Base-by-base conservation (phyloP, 164 flowering plant species). In the Akebia trifoliata region DNA sequence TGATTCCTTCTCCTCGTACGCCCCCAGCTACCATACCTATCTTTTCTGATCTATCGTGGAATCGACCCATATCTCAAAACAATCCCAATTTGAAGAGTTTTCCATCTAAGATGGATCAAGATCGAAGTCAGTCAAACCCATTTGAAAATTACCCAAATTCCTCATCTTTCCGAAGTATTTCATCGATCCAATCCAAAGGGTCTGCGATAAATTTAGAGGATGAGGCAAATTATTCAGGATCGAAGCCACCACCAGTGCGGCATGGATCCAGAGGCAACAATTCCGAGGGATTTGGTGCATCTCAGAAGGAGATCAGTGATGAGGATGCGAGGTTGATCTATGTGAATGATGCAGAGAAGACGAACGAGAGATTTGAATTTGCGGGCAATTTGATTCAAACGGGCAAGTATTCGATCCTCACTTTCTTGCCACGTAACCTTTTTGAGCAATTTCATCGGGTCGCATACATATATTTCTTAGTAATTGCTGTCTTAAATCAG, bases 371-470 rank as follows among this genome's bases (percentile, higher is more conserved):
- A 69, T 86, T 75, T 52, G 81, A 88, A 30, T 86, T 82, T 56
- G 68, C 90, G 5, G 81, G 93, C 26, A 94, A 94, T 66, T 78
- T 87, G 1, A 74, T 94, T 53, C 61, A 76, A 44, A 93, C 97
- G 0, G 67, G 62, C 24, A 93, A 93, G 64, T 93, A 93, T 48
- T 80, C 96, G 0, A 4, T 86, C 32, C 26, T 93, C 2, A 80
- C 97, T 0, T 93, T 93, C 76, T 54, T 93, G 67, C 99, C 99
- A 15, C 65, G 82, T 8, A 94, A 94, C 60, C 62, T 94, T 67
- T 94, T 86, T 65, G 97, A 90, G 49, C 99, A 93, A 69, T 93
- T 93, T 59, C 99, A 84, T 64, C 72, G 97, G 52, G 88, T 93
- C 28, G 97, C 99, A 8, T 90, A 94, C 68, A 73, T 94, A 44